Conservation (phyloP, 768 basidiomycete species). For the Daedalea quercina region DNA sequence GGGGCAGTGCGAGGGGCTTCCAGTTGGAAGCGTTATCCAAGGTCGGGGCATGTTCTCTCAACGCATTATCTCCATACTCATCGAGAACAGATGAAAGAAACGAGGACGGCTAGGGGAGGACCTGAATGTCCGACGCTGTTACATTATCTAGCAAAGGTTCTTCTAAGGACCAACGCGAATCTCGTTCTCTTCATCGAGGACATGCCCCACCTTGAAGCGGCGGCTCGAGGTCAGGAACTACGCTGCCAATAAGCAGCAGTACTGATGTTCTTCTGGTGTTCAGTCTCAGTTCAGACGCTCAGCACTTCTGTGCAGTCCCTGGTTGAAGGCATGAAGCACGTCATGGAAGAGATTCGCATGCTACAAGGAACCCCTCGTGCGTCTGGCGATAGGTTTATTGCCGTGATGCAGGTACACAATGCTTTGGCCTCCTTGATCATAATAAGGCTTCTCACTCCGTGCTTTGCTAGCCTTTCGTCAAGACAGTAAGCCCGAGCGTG, state of each 20-base stretch:
- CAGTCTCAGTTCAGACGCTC: slow-evolving; percentile 72
- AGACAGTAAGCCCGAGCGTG: slow-evolving; percentile 43
- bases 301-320: slow-evolving; percentile 54
- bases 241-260: background rate
- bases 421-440: background rate
- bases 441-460: background rate
- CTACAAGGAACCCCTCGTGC: slow-evolving; percentile 25
- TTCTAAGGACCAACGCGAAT: slow-evolving; percentile 59
- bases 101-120: slow-evolving; percentile 63
- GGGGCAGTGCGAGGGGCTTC: slow-evolving; percentile 82
- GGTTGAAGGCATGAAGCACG: slow-evolving; percentile 46
- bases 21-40: slow-evolving; percentile 76
- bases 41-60: slow-evolving; percentile 35
- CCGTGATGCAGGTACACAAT: slow-evolving; percentile 58
- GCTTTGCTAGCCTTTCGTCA: slow-evolving; percentile 27
- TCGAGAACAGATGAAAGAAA: slow-evolving; percentile 65
- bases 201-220: slow-evolving; percentile 73
- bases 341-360: slow-evolving; percentile 50
- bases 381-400: slow-evolving; percentile 53
- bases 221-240: slow-evolving; percentile 59
- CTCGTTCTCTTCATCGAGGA: slow-evolving; percentile 74
- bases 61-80: background rate
- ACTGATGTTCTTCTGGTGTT: background rate
- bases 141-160: slow-evolving; percentile 78
- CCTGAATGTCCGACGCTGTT: slow-evolving; percentile 81